Evolutionary conservation across 2,329 filamentous ascomycete genomes (phyloP), one percentile per base, ranked within the genome.

Genomic region (Exophiala oligosperma): DNA sequence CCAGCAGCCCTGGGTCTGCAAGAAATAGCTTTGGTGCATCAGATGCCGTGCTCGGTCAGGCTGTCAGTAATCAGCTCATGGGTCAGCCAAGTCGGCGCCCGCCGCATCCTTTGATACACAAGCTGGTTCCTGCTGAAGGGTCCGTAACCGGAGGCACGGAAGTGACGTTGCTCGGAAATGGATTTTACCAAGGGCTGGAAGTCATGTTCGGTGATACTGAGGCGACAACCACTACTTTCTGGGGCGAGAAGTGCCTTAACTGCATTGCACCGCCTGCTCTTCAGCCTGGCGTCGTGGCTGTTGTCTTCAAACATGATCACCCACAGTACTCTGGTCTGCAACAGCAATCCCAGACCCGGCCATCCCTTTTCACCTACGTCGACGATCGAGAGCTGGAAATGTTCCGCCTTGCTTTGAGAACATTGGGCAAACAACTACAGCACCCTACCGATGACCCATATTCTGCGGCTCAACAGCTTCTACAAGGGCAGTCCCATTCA

Each of bases 61-160:
- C 60, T 69, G 70, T 49, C 52, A 64, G 40, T 43, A 64, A 41
- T 68, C 71, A 61, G 65, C 65, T 62, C 11, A 56, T 66, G 41
- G 51, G 56, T 17, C 62, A 62, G 29, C 80, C 81, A 55, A 77
- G 77, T 49, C 76, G 80, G n/a, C 76, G 81, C 29, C 78, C 79
- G 17, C 74, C 79, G 17, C 74, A 82, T 2, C 84, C 87, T 1
- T 82, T 83, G 17, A 93, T 95, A 23, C 87, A 91, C 70, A 93
- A 92, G 71, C 81, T 96, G 61, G 90, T 94, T 37, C 92, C 92
- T 0, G 83, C 82, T 29, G 90, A 95, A 72, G 92, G 92, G 0
- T 90, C 92, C 5, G 90, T 87, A 58, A 85, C 84, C 37, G 92
- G 92, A 59, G 92, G 92, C 43, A 92, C 91, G 52, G 92, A 97